phyloP scores from a whole-genome alignment of 2,329 filamentous ascomycete genomes.

The Monosporascus cannonballus region DNA sequence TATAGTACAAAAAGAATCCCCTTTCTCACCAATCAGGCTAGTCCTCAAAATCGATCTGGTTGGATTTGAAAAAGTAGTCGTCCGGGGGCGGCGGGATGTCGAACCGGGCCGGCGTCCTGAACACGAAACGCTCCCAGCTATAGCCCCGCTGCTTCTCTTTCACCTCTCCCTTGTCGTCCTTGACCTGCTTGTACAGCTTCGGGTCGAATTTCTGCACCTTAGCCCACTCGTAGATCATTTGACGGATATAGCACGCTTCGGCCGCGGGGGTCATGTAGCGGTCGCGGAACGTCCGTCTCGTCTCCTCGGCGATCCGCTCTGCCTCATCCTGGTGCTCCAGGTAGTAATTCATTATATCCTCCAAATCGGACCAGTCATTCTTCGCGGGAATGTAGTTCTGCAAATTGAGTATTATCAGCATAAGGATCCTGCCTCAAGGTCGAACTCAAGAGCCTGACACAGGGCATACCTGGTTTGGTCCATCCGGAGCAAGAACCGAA shows the following conservation, averaged over 20 bases:
- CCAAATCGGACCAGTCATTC: conserved; percentile 34
- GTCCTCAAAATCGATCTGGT: conserved; percentile 4
- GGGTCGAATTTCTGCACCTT: conserved; percentile 6
- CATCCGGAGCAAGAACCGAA: conserved; percentile 28
- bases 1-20: not conserved
- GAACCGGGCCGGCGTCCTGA: not conserved
- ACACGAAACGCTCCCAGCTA: conserved; percentile 3
- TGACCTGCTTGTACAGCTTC: conserved; percentile 1
- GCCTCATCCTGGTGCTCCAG: conserved; percentile 35
- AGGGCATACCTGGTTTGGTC: not conserved
- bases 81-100: conserved; percentile 1
- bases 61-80: conserved; percentile 4
- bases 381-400: conserved; percentile 45
- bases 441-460: conserved; percentile 27
- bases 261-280: conserved; percentile 48
- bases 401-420: conserved; percentile 8
- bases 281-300: conserved; percentile 29
- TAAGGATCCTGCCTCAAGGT: not conserved
- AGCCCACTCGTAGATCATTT: conserved; percentile 14
- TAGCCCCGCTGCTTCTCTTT: conserved; percentile 1
- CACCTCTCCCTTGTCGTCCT: not conserved
- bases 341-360: conserved; percentile 31
- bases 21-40: not conserved
- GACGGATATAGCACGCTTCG: conserved; percentile 49
- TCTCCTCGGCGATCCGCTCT: conserved; percentile 37